These are phyloP conservation scores for Aspergillaceae sp. DNA, from an alignment of 2,329 filamentous ascomycete genomes.

Conservation along the genomic window DNA sequence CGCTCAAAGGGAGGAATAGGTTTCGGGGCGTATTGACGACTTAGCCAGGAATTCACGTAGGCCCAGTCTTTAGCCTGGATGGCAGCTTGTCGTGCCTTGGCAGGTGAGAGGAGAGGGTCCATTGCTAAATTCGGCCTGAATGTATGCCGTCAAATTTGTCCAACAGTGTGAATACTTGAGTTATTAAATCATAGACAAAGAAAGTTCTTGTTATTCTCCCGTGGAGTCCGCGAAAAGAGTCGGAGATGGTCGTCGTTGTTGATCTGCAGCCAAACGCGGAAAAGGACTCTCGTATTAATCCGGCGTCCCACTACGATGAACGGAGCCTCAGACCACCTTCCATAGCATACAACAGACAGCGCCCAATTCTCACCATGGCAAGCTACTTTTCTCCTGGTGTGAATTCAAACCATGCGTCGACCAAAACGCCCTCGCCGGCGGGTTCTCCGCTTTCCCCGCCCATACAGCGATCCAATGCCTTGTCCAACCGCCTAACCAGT, in stretches of 20 bases:
- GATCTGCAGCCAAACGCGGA: not conserved
- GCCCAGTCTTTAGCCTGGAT: slow-evolving; percentile 86
- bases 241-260: not conserved
- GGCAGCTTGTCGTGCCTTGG: slow-evolving; percentile 63
- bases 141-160: too few relatives aligned
- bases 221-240: too few relatives aligned
- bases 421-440: slow-evolving; percentile 15
- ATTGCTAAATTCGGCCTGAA: slow-evolving; percentile 7
- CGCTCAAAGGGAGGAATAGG: slow-evolving; percentile 69
- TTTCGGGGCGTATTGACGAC: slow-evolving; percentile 57
- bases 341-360: slow-evolving; percentile 4
- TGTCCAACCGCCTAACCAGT: slow-evolving; percentile 72
- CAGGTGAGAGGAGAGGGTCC: slow-evolving; percentile 49
- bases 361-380: slow-evolving; percentile 19
- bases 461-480: slow-evolving; percentile 47
- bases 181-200: too few relatives aligned
- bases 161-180: too few relatives aligned
- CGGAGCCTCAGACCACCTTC: slow-evolving; percentile 6
- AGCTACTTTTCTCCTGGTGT: slow-evolving; percentile 24
- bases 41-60: slow-evolving; percentile 76
- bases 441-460: slow-evolving; percentile 24
- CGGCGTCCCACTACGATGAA: slow-evolving; percentile 2
- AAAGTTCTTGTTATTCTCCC: too few relatives aligned
- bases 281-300: slow-evolving; percentile 1
- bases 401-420: slow-evolving; percentile 14